Percentiles rank a stretch among this genome's conserved stretches.
Conservation (phyloP, 202 grass and related monocot genomes). For the Tripidium arundinaceum region DNA sequence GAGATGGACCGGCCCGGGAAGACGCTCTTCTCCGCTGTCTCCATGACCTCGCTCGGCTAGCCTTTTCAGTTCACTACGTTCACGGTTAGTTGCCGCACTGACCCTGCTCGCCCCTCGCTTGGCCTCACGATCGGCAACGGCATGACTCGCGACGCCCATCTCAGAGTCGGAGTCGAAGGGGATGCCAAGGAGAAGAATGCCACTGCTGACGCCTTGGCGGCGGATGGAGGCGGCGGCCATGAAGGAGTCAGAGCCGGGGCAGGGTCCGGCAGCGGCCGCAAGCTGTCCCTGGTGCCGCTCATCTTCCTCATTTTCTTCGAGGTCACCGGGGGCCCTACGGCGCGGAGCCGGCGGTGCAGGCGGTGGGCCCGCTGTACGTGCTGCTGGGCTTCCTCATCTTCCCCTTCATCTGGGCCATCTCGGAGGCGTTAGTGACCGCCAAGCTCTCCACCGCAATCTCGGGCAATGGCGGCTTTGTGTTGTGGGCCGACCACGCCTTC, state of each 20-base stretch:
- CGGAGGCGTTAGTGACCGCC: slow-evolving; percentile 77
- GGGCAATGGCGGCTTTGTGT: slow-evolving; percentile 73
- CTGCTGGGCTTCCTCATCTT: slow-evolving; percentile 73
- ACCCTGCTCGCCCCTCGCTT: too few relatives aligned
- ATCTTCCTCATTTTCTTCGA: slow-evolving; percentile 96
- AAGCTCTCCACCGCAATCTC: slow-evolving; percentile 77
- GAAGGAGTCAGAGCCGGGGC: too few relatives aligned
- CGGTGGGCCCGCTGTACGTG: slow-evolving; percentile 61
- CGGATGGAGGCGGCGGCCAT: too few relatives aligned
- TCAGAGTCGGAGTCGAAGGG: not conserved
- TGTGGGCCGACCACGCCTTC: slow-evolving; percentile 78
- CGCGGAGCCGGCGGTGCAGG: slow-evolving; percentile 71
- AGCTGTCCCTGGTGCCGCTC: slow-evolving; percentile 71
- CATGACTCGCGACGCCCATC: slow-evolving; percentile 24
- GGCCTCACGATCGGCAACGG: not conserved
- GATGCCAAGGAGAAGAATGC: slow-evolving; percentile 2
- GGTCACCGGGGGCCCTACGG: slow-evolving; percentile 87
- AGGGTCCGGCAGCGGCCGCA: too few relatives aligned
- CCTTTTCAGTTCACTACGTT: too few relatives aligned
- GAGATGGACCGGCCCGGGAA: too few relatives aligned
- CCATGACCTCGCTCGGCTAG: too few relatives aligned
- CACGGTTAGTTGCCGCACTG: too few relatives aligned
- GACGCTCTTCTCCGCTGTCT: too few relatives aligned
- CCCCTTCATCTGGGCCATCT: slow-evolving; percentile 82
- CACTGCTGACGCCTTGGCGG: not conserved